Evolutionary conservation across 495 filamentous ascomycete genomes (phyloP), one percentile per base, ranked within the genome.

Genomic region (Penicillium nucicola): DNA sequence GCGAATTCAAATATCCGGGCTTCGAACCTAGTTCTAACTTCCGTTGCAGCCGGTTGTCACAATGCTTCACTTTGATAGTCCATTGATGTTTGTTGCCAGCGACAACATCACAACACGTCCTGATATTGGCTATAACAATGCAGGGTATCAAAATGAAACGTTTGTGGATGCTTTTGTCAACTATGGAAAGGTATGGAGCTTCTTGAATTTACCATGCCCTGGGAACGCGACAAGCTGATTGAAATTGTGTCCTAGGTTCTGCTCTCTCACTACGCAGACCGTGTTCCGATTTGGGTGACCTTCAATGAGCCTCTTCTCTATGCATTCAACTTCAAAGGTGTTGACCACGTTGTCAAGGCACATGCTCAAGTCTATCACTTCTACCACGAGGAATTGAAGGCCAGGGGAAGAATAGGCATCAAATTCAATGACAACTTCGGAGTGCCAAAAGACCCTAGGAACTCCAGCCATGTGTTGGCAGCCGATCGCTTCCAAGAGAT

Each of bases 391-490:
- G 53, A 56, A 2, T 35, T 77, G 0, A 56, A 68, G 18, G 74
- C 62, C 3, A 74, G 60, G 0, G 74, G 73, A 1, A 61, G 68
- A 28, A 42, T 77, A 13, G 61, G 62, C 2, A 48, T 75, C 34
- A 76, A 77, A 39, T 65, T 71, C 28, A 70, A 66, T 52, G 65
- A 72, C 37, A 74, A 74, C 46, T 72, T 74, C 23, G 70, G 66
- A 8, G 61, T 75, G 2, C 73, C 72, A 0, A 55, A 58, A 23
- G 52, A 73, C 35, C 62, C 69, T 0, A 48, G 57, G 4, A 72
- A 75, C 37, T 7, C 48, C 7, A 64, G 57, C 19, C 61, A 77
- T 46, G 40, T 73, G 0, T 43, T 56, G 17, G 69, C 72, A 5
- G 64, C 73, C 4, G 57, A 67, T 39, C 67, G 66, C 5, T 72